Conservation (phyloP, 1,284 basidiomycete genomes). For the Ganoderma meredithae region DNA sequence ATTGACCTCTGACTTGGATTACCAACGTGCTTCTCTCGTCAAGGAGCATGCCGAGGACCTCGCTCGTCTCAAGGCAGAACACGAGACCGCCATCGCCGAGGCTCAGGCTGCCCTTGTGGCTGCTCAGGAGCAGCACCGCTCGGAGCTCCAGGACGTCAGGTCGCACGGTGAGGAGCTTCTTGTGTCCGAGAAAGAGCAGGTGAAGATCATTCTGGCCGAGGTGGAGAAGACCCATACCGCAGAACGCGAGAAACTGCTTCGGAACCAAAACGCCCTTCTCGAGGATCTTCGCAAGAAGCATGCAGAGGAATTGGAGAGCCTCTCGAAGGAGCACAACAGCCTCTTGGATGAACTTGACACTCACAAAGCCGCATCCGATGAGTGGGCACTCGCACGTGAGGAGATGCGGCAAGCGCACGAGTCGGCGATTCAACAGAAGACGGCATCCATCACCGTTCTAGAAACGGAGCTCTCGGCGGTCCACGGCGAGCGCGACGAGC, state of each 20-base stretch:
- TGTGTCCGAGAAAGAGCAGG: constrained; percentile 49
- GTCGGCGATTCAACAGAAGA: constrained; percentile 58
- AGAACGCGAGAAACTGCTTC: constrained; percentile 52
- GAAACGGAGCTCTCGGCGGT: constrained; percentile 56
- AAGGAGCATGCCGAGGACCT: constrained; percentile 50
- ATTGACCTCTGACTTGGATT: constrained; percentile 34
- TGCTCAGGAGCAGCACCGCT: constrained; percentile 54
- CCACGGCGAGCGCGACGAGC: constrained; percentile 58
- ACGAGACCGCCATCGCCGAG: constrained; percentile 52
- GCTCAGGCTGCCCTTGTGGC: constrained; percentile 52
- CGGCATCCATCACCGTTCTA: constrained; percentile 51
- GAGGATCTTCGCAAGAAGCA: constrained; percentile 47
- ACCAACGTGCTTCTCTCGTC: constrained; percentile 40
- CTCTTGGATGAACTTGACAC: constrained; percentile 69
- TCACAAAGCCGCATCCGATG: constrained; percentile 65
- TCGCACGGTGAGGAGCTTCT: constrained; percentile 48
- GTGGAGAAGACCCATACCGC: constrained; percentile 46
- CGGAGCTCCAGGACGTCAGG: constrained; percentile 49
- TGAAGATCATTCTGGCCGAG: constrained; percentile 48
- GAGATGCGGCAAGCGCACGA: constrained; percentile 59
- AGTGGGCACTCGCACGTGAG: constrained; percentile 59
- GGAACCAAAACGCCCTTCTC: constrained; percentile 62
- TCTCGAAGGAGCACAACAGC: constrained; percentile 60
- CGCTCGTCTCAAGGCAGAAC: constrained; percentile 52
- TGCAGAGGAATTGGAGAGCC: constrained; percentile 47